These are phyloP conservation scores for Hymenoscyphus fructigenus DNA, from an alignment of 2,329 filamentous ascomycete species.

Conservation along the genomic window DNA sequence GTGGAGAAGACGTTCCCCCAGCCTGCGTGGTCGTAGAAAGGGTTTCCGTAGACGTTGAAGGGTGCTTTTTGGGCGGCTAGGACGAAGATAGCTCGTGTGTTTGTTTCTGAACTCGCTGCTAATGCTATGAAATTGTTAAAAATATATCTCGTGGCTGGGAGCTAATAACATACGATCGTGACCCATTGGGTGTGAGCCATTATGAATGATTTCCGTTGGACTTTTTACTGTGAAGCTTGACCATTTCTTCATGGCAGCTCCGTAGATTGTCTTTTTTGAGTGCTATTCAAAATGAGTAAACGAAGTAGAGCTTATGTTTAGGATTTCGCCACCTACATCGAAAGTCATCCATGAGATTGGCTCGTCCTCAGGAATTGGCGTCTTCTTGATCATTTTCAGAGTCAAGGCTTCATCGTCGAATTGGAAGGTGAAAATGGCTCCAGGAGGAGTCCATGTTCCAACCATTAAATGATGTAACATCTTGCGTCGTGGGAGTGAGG, in stretches of 20 bases:
- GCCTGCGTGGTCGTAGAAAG: conserved; percentile 84
- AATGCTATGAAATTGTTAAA: conserved; percentile 46
- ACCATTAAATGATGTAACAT: conserved; percentile 93
- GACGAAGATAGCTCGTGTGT: conserved; percentile 87
- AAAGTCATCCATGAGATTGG: conserved; percentile 95
- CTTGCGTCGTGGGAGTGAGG: conserved; percentile 5
- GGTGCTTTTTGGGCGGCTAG: conserved; percentile 76
- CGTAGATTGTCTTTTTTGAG: conserved; percentile 80
- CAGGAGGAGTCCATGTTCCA: conserved; percentile 87
- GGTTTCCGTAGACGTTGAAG: conserved; percentile 83
- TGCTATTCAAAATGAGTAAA: conserved; percentile 53
- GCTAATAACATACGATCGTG: conserved; percentile 62
- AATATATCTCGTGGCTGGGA: conserved; percentile 9
- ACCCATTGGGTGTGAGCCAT: conserved; percentile 71
- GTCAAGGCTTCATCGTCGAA: conserved; percentile 82
- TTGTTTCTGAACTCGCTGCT: conserved; percentile 66
- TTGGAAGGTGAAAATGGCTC: conserved; percentile 84
- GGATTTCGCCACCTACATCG: conserved; percentile 56
- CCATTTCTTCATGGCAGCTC: conserved; percentile 93
- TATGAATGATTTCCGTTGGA: conserved; percentile 73
- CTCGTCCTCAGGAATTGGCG: conserved; percentile 77
- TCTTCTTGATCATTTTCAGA: conserved; percentile 74
- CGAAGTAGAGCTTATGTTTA: not conserved
- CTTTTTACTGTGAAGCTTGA: conserved; percentile 75
- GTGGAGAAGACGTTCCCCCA: conserved; percentile 76